These are phyloP conservation scores for Botrytis tulipae DNA, from an alignment of 2,329 filamentous ascomycete species.

Conservation along the genomic window DNA sequence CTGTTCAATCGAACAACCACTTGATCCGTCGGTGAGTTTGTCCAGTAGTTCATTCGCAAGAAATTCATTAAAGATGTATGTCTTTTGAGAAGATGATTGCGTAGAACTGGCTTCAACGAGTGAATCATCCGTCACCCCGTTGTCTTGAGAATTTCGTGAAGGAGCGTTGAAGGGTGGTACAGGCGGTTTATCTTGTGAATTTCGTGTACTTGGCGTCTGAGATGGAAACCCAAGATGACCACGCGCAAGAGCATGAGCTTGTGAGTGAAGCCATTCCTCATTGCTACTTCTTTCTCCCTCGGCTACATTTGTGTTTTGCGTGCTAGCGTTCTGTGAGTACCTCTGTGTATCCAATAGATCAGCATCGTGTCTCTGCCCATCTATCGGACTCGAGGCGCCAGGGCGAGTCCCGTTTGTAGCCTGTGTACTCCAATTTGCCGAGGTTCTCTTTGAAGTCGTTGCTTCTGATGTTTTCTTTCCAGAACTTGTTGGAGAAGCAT, in stretches of 20 bases:
- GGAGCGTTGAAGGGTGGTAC: slow-evolving; percentile 43
- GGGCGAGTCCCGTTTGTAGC: slow-evolving; percentile 61
- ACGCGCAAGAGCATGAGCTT: slow-evolving; percentile 51
- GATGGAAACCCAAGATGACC: slow-evolving; percentile 39
- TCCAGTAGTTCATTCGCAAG: slow-evolving; percentile 32
- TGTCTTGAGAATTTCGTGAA: slow-evolving; percentile 26
- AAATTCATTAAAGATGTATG: slow-evolving; percentile 44
- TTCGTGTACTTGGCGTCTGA: slow-evolving; percentile 36
- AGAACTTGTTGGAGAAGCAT: slow-evolving; percentile 82
- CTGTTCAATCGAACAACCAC: slow-evolving; percentile 69
- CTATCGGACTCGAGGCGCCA: slow-evolving; percentile 34
- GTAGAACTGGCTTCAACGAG: slow-evolving; percentile 35
- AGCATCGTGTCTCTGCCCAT: slow-evolving; percentile 32
- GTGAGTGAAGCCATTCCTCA: slow-evolving; percentile 57
- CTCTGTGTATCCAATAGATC: slow-evolving; percentile 53
- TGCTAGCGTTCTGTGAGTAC: slow-evolving; percentile 29
- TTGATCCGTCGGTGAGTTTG: slow-evolving; percentile 33
- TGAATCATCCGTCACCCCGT: slow-evolving; percentile 35
- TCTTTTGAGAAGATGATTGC: slow-evolving; percentile 35
- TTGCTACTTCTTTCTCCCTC: slow-evolving; percentile 47
- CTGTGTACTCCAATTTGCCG: slow-evolving; percentile 67
- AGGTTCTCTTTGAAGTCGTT: slow-evolving; percentile 34
- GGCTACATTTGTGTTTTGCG: slow-evolving; percentile 20
- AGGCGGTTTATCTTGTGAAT: slow-evolving; percentile 38
- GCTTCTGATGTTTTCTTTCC: slow-evolving; percentile 72